Evolutionary conservation across 1,139 yeast species (phyloP).

Genomic region (Pichia sp.): DNA sequence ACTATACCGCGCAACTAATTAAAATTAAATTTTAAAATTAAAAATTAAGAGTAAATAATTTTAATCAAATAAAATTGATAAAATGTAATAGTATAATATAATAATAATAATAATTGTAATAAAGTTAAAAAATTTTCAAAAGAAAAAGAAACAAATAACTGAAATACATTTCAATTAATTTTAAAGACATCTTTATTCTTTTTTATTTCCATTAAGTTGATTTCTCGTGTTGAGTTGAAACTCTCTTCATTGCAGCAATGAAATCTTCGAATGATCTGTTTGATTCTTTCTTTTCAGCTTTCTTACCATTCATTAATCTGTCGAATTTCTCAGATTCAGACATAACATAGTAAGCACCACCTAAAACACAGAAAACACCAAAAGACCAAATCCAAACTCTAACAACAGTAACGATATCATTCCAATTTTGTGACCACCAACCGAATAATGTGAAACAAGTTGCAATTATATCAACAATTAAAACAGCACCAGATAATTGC

Average conservation of each 20-base stretch:
- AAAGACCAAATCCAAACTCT: slow-evolving; percentile 93
- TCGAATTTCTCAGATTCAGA: slow-evolving; percentile 82
- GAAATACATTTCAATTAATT: no score
- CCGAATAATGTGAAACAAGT: slow-evolving; percentile 91
- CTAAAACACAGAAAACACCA: slow-evolving; percentile 93
- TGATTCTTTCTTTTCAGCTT: slow-evolving; percentile 56
- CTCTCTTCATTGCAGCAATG: slow-evolving; percentile 96
- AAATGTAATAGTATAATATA: no score
- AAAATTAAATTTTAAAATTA: background rate
- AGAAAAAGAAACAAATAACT: no score
- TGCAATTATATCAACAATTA: slow-evolving; percentile 80
- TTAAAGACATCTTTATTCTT: no score
- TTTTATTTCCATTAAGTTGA: no score
- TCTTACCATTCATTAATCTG: slow-evolving; percentile 89
- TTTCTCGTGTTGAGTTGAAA: slow-evolving; percentile 94
- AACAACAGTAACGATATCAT: slow-evolving; percentile 88
- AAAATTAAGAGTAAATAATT: background rate
- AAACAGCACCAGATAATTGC: slow-evolving; percentile 92
- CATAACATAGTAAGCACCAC: slow-evolving; percentile 95
- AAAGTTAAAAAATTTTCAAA: background rate
- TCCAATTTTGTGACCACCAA: slow-evolving; percentile 98
- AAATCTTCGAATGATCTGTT: slow-evolving; percentile 87
- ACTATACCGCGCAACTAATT: no score
- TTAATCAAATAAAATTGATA: no score
- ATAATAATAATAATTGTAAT: background rate